Base-by-base conservation (phyloP, 2,329 filamentous ascomycete species). In the Epichloe elymi region DNA sequence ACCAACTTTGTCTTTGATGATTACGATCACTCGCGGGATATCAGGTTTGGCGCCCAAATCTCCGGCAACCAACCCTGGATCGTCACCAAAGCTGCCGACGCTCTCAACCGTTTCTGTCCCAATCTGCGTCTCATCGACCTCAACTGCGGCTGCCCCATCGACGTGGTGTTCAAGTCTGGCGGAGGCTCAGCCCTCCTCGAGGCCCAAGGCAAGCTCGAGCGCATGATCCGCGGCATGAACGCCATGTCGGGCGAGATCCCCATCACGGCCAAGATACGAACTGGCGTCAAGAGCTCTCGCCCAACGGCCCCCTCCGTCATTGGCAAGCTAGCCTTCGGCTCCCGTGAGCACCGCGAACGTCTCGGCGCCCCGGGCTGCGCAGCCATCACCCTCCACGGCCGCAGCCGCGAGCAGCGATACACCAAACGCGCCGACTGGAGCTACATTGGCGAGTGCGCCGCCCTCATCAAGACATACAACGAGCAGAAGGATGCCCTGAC, bases 91-190 rank as follows among this genome's bases (percentile, higher is more conserved):
- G 83, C 88, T 0, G 86, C 91, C 1, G 89, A 97, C 65, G 78
- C 85, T 3, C 71, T 98, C 45, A 83, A 84, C 5, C 76, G 77
- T 33, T 80, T 86, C 56, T 82, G 90, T 52, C 90, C 93, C 3
- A 80, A 88, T 60, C 76, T 98, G 19, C 86, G 93, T 37, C 81
- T 95, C 39, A 86, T 98, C 57, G 93, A 98, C 62, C 74, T 98
- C 58, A 98, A 98, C 72, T 97, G 91, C 61, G 93, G 93, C 43
- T 98, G 93, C 63, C 93, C 93, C 4, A 96, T 98, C 63, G 93
- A 98, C 64, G 80, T 96, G 59, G 84, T 98, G 48, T 97, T 82
- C 73, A 83, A 89, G 59, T 78, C 85, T 44, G 93, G 93, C 48
- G 88, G 87, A 40, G 93, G 93, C 4, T 95, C 91, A 19, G 91